Conservation (phyloP, 345 rosid species). For the Erodium maritimum region DNA sequence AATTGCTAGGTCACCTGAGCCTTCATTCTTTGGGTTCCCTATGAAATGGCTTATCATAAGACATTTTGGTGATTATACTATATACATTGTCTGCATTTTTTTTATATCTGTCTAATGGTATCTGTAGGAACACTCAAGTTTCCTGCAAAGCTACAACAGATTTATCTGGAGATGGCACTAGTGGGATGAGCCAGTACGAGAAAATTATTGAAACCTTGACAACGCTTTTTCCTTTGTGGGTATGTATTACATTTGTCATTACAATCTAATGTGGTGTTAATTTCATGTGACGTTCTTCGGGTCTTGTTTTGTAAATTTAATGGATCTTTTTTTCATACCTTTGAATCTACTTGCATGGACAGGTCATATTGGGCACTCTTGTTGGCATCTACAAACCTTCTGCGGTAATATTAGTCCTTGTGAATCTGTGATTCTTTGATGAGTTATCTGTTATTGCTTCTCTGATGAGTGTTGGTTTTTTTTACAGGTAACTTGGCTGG, state of each 20-base stretch:
- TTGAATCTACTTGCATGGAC: constrained; percentile 9
- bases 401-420: constrained; percentile 36
- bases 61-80: background rate
- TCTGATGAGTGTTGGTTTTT: constrained; percentile 5
- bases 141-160: constrained; percentile 58
- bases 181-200: constrained; percentile 62
- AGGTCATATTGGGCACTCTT: constrained; percentile 85
- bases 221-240: constrained; percentile 89
- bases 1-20: background rate
- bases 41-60: background rate
- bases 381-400: constrained; percentile 85
- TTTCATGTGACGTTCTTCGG: background rate
- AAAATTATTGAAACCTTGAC: constrained; percentile 70
- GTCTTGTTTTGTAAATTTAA: background rate
- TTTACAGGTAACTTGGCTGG: constrained; percentile 81
- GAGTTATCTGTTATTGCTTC: constrained; percentile 5
- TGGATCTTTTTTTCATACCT: background rate
- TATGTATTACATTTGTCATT: constrained; percentile 18
- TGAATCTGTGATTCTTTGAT: constrained; percentile 6
- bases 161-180: constrained; percentile 40
- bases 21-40: background rate
- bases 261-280: background rate
- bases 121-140: constrained; percentile 28
- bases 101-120: constrained; percentile 3
- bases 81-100: background rate